A percentile compares a stretch with the other conserved stretches of the same genome.
Conservation (phyloP, 148 eudicot species). For the Diospyros kaki region DNA sequence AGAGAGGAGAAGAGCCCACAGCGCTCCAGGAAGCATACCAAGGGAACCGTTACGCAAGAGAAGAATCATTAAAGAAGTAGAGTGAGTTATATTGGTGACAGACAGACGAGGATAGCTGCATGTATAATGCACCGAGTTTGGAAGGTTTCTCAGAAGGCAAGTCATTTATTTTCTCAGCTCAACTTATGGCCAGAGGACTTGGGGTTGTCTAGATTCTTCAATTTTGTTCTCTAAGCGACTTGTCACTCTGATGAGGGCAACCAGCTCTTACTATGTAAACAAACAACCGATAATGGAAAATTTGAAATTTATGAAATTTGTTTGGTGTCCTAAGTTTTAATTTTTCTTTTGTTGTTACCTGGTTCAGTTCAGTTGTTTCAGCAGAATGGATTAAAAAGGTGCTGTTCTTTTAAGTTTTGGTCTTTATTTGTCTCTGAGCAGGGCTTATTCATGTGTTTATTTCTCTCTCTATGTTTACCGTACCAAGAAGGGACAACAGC, state of each 20-base stretch:
- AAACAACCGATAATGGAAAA: not conserved
- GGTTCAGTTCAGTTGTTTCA: too few relatives aligned
- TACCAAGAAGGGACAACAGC: too few relatives aligned
- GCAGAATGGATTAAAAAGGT: too few relatives aligned
- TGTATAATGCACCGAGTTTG: not conserved
- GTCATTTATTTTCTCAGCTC: slow-evolving; percentile 1
- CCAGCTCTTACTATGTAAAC: not conserved
- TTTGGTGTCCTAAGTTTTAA: too few relatives aligned
- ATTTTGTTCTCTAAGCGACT: not conserved
- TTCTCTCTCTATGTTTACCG: too few relatives aligned
- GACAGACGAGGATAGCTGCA: not conserved
- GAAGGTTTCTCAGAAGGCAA: not conserved
- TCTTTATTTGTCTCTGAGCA: too few relatives aligned
- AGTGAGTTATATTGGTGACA: slow-evolving; percentile 27
- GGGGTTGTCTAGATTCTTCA: not conserved
- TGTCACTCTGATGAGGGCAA: not conserved
- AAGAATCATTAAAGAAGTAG: slow-evolving; percentile 64
- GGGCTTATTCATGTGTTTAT: too few relatives aligned
- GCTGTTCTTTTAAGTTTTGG: too few relatives aligned
- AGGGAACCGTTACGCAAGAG: slow-evolving; percentile 52
- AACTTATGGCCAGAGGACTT: not conserved
- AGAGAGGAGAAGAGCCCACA: slow-evolving; percentile 77
- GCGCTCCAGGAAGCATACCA: slow-evolving; percentile 65
- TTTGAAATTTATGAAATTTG: too few relatives aligned
- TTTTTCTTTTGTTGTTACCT: too few relatives aligned